These are phyloP conservation scores for Colletotrichum simmondsii DNA, from an alignment of 2,329 filamentous ascomycete genomes.

Conservation along the genomic window DNA sequence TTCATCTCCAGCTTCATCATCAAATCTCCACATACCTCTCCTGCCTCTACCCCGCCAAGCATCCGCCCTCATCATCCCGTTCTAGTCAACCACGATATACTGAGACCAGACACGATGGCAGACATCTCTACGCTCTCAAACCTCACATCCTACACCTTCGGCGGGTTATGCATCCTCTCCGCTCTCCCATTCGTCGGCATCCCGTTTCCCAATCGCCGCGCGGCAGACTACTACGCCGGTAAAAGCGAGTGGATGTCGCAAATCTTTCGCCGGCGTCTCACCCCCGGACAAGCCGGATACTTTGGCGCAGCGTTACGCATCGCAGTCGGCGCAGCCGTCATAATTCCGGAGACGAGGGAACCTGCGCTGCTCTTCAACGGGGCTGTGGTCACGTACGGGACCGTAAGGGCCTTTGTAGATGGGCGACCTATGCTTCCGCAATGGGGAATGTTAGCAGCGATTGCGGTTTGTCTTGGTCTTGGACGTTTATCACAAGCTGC, in stretches of 20 bases:
- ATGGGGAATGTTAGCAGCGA: not conserved
- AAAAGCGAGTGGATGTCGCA: not conserved
- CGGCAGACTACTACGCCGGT: not conserved
- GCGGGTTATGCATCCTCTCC: not conserved
- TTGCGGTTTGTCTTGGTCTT: not conserved
- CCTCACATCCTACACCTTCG: not conserved
- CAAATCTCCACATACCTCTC: not conserved
- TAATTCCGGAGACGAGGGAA: not conserved
- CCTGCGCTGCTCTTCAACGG: not conserved
- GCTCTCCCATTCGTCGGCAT: not conserved
- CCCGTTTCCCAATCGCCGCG: not conserved
- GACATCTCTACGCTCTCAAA: not conserved
- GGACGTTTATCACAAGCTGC: not conserved
- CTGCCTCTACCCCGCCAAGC: not conserved
- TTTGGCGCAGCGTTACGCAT: not conserved
- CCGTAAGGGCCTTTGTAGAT: not conserved
- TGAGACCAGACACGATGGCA: not conserved
- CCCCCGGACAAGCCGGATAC: not conserved
- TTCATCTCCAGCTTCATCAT: not conserved
- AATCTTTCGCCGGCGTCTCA: not conserved
- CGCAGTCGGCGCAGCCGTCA: not conserved
- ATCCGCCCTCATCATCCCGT: not conserved
- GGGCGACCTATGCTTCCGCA: not conserved
- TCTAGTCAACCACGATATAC: no score
- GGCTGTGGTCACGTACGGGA: not conserved